Base-by-base conservation (phyloP, 352 stramenopile genomes). In the Phytophthora melonis region DNA sequence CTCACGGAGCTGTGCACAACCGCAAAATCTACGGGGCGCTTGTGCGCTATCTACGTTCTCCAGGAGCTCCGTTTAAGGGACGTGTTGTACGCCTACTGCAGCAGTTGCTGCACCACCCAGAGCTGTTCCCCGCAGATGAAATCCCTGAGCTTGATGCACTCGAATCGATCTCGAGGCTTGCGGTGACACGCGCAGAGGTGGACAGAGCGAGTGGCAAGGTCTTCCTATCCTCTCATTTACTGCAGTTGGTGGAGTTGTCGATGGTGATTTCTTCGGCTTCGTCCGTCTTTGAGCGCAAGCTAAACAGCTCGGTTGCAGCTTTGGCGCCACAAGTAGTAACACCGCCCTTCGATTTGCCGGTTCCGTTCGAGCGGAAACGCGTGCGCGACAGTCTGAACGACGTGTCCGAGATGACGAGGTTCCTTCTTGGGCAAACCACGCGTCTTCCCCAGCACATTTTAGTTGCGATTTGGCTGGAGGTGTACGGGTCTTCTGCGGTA, bases 171-270 rank as follows among this genome's bases (percentile, higher is more conserved):
- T 79, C 82, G 23, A 66, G 78, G 13, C 70, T 94, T 11, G 87
- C 90, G 0, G 56, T 97, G 5, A 70, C 66, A 16, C 82, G 88
- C 47, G 88, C 86, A 14, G 83, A 92, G 36, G 43, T 64, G 0
- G 88, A 96, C 32, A 83, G 84, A 77, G 75, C 80, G 13, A 82
- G 78, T 32, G 83, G 83, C 0, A 93, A 92, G 65, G 63, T 83
- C 0, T 96, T 97, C 65, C 69, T 97, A 10, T 94, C 89, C 9
- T 63, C 84, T 11, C 86, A 94, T 16, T 68, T 97, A 43, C 74
- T 96, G 3, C 87, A 96, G 63, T 66, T 97, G 5, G 81, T 97
- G 10, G 90, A 97, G 58, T 66, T 97, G 0, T 89, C 86, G 0
- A 87, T 95, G 52, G 80, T 90, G 47, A 89, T 82, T 14, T 77